phyloP scores from a whole-genome alignment of 2,329 filamentous ascomycete genomes.

The Penicillium glabrum region DNA sequence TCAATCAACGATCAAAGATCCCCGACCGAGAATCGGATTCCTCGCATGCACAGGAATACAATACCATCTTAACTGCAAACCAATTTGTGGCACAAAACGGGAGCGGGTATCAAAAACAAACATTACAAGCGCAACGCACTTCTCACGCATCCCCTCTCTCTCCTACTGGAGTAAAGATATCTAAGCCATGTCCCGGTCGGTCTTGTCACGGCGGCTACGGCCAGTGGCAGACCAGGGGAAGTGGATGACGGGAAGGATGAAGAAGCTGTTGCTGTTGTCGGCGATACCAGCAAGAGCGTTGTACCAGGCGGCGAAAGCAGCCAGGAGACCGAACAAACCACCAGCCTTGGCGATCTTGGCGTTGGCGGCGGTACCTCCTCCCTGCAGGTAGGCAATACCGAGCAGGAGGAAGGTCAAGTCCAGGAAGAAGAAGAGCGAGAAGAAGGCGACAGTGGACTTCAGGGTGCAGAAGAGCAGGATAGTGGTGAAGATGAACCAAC shows the following conservation, averaged over 20 bases:
- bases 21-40: background rate
- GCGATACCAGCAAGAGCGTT: slow-evolving; percentile 80
- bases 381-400: slow-evolving; percentile 62
- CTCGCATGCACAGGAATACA: background rate
- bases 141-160: background rate
- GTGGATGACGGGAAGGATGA: slow-evolving; percentile 87
- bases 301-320: slow-evolving; percentile 84
- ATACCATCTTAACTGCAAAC: background rate
- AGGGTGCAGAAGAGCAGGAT: slow-evolving; percentile 72
- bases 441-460: slow-evolving; percentile 75
- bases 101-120: slow-evolving; percentile 33
- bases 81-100: background rate
- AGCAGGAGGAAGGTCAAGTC: slow-evolving; percentile 75
- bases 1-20: background rate
- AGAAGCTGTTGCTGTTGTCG: slow-evolving; percentile 74
- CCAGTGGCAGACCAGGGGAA: slow-evolving; percentile 91
- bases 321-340: slow-evolving; percentile 76
- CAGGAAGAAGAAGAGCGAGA: slow-evolving; percentile 72
- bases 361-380: slow-evolving; percentile 42
- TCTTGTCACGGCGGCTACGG: slow-evolving; percentile 59
- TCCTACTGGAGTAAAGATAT: background rate
- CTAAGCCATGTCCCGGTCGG: slow-evolving; percentile 45
- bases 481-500: slow-evolving; percentile 85
- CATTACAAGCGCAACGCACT: slow-evolving; percentile 22
- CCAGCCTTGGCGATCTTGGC: slow-evolving; percentile 64